Base-by-base conservation (phyloP, 2,329 filamentous ascomycete species). In the Claviceps sp. region DNA sequence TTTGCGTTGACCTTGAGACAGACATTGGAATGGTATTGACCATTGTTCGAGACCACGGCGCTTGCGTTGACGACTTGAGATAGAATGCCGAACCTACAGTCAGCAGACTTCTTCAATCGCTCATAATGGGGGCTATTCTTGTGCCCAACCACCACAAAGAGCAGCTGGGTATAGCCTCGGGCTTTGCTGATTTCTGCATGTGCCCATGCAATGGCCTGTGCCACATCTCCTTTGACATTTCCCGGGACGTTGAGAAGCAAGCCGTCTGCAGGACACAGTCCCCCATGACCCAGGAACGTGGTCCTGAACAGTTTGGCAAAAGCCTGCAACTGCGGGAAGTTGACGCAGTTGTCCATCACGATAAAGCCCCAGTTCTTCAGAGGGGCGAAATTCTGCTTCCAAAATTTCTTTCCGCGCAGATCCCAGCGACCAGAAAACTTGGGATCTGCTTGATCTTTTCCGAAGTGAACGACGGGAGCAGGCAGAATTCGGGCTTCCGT, bases 1-100 rank as follows among this genome's bases (percentile, higher is more conserved):
- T 98, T 98, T 3, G 88, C 86, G 60, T 98, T 97, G 58, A 98
- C 82, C 72, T 98, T 98, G 88, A 98, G 93, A 57, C 82, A 79
- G 0, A 98, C 89, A 56, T 98, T 98, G 1, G 87, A 93, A 61
- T 87, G 85, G 67, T 97, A 97, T 61, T 98, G 93, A 0, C 77
- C 76, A 22, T 85, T 80, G 16, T 78, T 79, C 63, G 84, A 85
- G 40, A 70, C 60, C 1, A 91, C 86, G 54, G 94, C 85, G 0
- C 70, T 70, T 2, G 74, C 72, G 57, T 89, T 83, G n/a, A 97
- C 63, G 56, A 90, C 85, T 64, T 97, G 93, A 0, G 89, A 88
- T 0, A 89, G 75, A 14, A 90, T 77, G n/a, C 85, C 89, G 57
- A 82, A 90, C 37, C 87, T 83, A 62, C 87, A 91, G 59, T 98